phyloP scores from a whole-genome alignment of 1,139 yeast genomes.

The Suhomyces anneliseae region DNA sequence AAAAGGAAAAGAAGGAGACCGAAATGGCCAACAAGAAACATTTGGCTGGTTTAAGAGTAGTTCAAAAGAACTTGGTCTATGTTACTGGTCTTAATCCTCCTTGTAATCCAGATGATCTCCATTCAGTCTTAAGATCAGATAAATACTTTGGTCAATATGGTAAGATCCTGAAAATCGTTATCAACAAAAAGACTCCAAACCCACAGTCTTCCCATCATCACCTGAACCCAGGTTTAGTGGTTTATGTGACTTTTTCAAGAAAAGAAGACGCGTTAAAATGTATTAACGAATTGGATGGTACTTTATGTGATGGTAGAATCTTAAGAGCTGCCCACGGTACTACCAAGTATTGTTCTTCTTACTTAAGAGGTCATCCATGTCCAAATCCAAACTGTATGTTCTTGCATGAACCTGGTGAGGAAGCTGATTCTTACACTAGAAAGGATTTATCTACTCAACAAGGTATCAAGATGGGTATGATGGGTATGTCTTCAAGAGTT shows the following conservation, averaged over 20 bases:
- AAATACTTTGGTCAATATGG: slow-evolving; percentile 98
- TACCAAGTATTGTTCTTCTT: slow-evolving; percentile 95
- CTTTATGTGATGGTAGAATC: slow-evolving; percentile 84
- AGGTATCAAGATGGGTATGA: slow-evolving; percentile 59
- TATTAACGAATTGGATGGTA: slow-evolving; percentile 91
- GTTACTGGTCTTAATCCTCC: slow-evolving; percentile 96
- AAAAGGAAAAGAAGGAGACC: slow-evolving; percentile 88
- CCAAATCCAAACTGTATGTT: slow-evolving; percentile 99
- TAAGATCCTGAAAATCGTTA: slow-evolving; percentile 88
- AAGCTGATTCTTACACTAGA: slow-evolving; percentile 94
- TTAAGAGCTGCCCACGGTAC: slow-evolving; percentile 97
- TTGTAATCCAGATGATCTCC: slow-evolving; percentile 85
- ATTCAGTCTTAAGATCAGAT: slow-evolving; percentile 79
- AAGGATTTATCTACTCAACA: slow-evolving; percentile 88
- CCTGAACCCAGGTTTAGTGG: slow-evolving; percentile 81
- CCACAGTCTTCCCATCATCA: slow-evolving; percentile 38
- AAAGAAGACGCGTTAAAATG: slow-evolving; percentile 95
- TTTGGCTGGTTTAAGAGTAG: slow-evolving; percentile 94
- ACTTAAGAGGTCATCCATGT: slow-evolving; percentile 91
- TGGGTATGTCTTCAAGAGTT: slow-evolving; percentile 27
- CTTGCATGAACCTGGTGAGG: slow-evolving; percentile 98
- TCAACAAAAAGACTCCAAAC: slow-evolving; percentile 71
- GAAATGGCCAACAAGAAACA: slow-evolving; percentile 90
- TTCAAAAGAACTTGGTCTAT: slow-evolving; percentile 94
- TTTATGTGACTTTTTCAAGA: slow-evolving; percentile 87